Evolutionary conservation across 208 protist species (phyloP).

Genomic region (Crithidia sp.): DNA sequence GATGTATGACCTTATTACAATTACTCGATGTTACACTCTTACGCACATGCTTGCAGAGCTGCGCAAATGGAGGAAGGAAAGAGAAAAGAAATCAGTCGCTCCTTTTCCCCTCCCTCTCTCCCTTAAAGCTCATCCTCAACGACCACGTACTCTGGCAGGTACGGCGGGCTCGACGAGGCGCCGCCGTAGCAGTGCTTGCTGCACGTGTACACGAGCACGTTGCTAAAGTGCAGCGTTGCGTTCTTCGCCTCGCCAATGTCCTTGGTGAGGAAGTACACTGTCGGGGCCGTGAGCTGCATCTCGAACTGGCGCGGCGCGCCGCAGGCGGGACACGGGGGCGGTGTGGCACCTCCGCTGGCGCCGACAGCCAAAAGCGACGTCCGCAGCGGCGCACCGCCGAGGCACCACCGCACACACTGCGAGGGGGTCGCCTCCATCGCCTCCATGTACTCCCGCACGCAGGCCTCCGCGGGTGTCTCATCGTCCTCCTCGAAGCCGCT

Average conservation of each 20-base stretch:
- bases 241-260: conserved; percentile 61
- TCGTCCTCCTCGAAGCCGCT: conserved; percentile 77
- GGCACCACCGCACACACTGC: conserved; percentile 89
- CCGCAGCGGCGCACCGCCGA: conserved; percentile 64
- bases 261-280: conserved; percentile 84
- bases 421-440: conserved; percentile 66
- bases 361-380: conserved; percentile 39
- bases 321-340: conserved; percentile 66
- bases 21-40: no score
- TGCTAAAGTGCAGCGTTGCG: conserved; percentile 78
- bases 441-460: conserved; percentile 80
- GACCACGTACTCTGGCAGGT: conserved; percentile 68
- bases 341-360: conserved; percentile 9
- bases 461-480: conserved; percentile 67
- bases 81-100: neutral
- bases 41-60: no score
- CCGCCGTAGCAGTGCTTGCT: conserved; percentile 64
- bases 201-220: conserved; percentile 85
- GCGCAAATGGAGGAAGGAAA: neutral
- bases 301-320: conserved; percentile 69
- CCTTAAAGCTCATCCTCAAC: conserved; percentile 83
- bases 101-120: no score
- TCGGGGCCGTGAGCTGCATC: conserved; percentile 81
- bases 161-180: conserved; percentile 33
- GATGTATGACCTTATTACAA: no score